Evolutionary conservation across 2,329 filamentous ascomycete genomes (phyloP), one percentile per base, ranked within the genome.

Genomic region (Mycosphaerelloides madeirae): DNA sequence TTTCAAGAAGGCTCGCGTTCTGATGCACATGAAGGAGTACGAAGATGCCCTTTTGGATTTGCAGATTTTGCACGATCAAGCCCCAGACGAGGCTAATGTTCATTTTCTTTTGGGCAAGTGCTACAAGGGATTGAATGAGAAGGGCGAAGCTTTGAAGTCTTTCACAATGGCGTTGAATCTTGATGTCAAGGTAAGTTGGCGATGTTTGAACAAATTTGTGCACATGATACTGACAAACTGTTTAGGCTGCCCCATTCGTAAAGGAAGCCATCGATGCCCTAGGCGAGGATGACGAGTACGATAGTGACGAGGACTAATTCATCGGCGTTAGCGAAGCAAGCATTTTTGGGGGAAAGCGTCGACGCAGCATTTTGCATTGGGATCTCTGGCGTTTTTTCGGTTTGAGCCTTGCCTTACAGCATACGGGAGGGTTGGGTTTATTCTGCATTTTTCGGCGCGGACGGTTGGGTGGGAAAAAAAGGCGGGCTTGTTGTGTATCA

Each of bases 191-290:
- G 91, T 94, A 74, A 63, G 75, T 46, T 14, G 31, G 9, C 13
- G 18, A 25, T 15, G 12, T 15, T n/a, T 6, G 0, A 29, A 19
- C 28, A 38, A 6, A n/a, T 13, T n/a, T 29, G 12, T 42, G 29
- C 29, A 25, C 13, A 18, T 15, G 29, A 37, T 45, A 39, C 46
- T 60, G 34, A 56, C 50, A 45, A 6, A 29, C 35, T 29, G 36
- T 18, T 31, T 55, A 95, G 90, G 88, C 91, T 58, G 89, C 87
- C 54, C 84, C 87, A 52, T 85, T 89, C 66, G 96, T 98, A 68
- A 98, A 97, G 69, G 89, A 95, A 65, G 89, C 88, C 14, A 96
- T 98, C 71, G 91, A 97, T 71, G 84, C 83, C 57, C 78, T 97
- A 3, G 57, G 60, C 36, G 56, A 60, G 15, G 56, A 58, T 12